phyloP scores from a whole-genome alignment of 148 eudicot species.

The Camellia granthamiana region DNA sequence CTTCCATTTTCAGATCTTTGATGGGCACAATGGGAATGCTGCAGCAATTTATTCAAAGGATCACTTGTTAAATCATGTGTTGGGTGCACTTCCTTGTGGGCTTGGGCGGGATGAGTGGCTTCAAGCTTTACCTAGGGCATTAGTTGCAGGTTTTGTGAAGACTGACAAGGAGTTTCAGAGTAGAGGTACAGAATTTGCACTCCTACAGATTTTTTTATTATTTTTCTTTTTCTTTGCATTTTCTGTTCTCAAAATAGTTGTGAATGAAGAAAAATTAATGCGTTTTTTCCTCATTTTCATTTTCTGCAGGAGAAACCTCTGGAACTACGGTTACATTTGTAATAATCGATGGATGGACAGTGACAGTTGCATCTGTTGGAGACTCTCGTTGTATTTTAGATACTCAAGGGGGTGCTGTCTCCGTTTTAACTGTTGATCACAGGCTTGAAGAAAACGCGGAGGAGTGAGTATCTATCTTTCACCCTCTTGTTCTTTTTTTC shows the following conservation, averaged over 20 bases:
- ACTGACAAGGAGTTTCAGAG: conserved; percentile 78
- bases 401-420: conserved; percentile 62
- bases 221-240: not conserved
- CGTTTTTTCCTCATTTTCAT: not conserved
- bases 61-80: conserved; percentile 55
- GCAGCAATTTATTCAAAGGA: conserved; percentile 80
- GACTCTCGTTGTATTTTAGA: conserved; percentile 89
- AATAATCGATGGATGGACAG: conserved; percentile 84
- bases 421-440: conserved; percentile 78
- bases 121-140: conserved; percentile 74
- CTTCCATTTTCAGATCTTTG: conserved; percentile 53
- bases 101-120: conserved; percentile 87
- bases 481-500: not conserved
- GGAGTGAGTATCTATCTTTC: conserved; percentile 45
- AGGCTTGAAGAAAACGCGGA: conserved; percentile 83
- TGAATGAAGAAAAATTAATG: not conserved
- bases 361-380: conserved; percentile 87
- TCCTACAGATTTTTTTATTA: not conserved
- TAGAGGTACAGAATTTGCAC: conserved; percentile 39
- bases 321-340: conserved; percentile 93
- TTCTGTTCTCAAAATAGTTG: not conserved
- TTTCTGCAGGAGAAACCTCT: conserved; percentile 67
- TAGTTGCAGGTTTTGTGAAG: conserved; percentile 87
- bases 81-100: conserved; percentile 72
- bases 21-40: conserved; percentile 86